Base-by-base conservation (phyloP, 78 protist genomes). In the Ministeria vibrans region DNA sequence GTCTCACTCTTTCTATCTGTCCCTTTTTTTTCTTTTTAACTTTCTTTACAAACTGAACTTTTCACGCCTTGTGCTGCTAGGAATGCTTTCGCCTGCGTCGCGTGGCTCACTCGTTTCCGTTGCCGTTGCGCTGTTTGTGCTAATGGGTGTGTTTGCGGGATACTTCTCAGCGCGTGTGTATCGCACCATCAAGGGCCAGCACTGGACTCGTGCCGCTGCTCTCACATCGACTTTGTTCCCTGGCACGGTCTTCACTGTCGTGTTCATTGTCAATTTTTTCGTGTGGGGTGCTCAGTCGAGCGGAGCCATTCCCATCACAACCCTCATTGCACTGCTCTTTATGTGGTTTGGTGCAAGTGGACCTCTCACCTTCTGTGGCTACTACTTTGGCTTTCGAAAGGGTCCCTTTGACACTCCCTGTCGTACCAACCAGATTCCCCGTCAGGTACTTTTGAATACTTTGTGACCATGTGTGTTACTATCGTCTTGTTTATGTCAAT, bases 21-120 rank as follows among this genome's bases (percentile, higher is more conserved):
- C 78, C n/a, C n/a, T n/a, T n/a, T n/a, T n/a, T n/a, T n/a, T n/a
- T n/a, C n/a, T n/a, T n/a, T n/a, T n/a, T n/a, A n/a, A n/a, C n/a
- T n/a, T n/a, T n/a, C n/a, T n/a, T n/a, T n/a, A n/a, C n/a, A n/a
- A n/a, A n/a, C n/a, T n/a, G n/a, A n/a, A n/a, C n/a, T n/a, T n/a
- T n/a, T n/a, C n/a, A n/a, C n/a, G 34, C 11, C 44, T 78, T 32
- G 97, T 98, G 13, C 41, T 92, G 46, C 84, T 95, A 27, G 99
- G 99, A 32, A 92, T 98, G 89, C 91, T 98, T 11, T 88, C 97
- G 15, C 99, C 99, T 13, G 95, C 98, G 46, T 90, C 82, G 44
- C 88, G 97, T 41, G 99, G 99, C 34, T 80, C 88, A 28, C 85
- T 97, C 20, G 77, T 90, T 66, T 80, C 92, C 22, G 82, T 93